Percentiles rank a stretch among this genome's conserved stretches.
phyloP scores from a whole-genome alignment of 768 basidiomycete species.

The Panaeolus cyanescens region DNA sequence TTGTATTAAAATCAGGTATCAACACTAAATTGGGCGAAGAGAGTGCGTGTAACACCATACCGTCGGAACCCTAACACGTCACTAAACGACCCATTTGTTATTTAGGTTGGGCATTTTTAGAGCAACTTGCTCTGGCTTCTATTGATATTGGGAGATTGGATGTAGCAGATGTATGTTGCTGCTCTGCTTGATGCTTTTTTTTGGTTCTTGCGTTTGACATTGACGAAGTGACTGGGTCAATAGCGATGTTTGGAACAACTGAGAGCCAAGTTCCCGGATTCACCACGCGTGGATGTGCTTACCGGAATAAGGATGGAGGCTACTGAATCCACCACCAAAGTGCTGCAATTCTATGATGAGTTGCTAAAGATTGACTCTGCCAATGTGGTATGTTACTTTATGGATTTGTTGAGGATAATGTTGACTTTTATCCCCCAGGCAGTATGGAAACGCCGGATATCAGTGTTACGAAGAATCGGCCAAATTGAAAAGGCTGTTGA shows the following conservation, averaged over 20 bases:
- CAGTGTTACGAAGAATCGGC: slow-evolving; percentile 65
- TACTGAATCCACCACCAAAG: slow-evolving; percentile 54
- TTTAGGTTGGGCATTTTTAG: slow-evolving; percentile 78
- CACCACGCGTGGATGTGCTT: slow-evolving; percentile 78
- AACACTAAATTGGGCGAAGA: slow-evolving; percentile 55
- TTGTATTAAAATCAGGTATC: slow-evolving; percentile 49
- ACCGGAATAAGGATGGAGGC: slow-evolving; percentile 80
- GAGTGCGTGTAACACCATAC: slow-evolving; percentile 36
- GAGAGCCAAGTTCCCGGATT: slow-evolving; percentile 68
- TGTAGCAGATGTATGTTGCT: slow-evolving; percentile 67
- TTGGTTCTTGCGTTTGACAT: slow-evolving; percentile 20
- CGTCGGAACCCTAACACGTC: slow-evolving; percentile 8
- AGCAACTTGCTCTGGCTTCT: slow-evolving; percentile 78
- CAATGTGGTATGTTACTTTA: slow-evolving; percentile 61
- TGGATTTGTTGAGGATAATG: neutral
- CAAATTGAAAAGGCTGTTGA: slow-evolving; percentile 67
- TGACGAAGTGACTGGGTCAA: slow-evolving; percentile 19
- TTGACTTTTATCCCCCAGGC: slow-evolving; percentile 39
- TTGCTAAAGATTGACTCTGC: slow-evolving; percentile 66
- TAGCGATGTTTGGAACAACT: slow-evolving; percentile 70
- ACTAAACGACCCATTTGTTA: slow-evolving; percentile 5
- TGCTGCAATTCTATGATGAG: slow-evolving; percentile 66
- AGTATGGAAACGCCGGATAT: slow-evolving; percentile 80
- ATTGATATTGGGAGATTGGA: slow-evolving; percentile 74
- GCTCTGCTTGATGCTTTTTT: neutral